phyloP scores from a whole-genome alignment of 176 grass and related monocot species.

The Calamus simplicifolius region DNA sequence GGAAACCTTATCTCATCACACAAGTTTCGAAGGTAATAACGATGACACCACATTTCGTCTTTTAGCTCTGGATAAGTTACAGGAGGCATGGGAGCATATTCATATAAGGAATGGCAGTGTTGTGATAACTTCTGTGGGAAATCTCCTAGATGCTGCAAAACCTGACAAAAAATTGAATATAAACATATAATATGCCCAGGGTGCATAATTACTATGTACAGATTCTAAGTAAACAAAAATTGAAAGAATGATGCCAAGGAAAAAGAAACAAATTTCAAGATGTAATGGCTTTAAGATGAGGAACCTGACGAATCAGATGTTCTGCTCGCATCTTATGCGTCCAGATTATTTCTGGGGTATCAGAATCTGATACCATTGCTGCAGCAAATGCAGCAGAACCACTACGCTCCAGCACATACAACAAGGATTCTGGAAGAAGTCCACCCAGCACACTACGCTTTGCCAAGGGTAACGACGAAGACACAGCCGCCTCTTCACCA shows the following conservation, averaged over 20 bases:
- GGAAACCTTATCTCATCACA: conserved; percentile 99
- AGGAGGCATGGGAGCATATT: conserved; percentile 99
- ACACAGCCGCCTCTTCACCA: conserved; percentile 96
- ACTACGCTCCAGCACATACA: conserved; percentile 94
- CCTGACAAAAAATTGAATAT: conserved; percentile 43
- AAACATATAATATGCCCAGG: background rate
- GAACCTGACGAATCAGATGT: conserved; percentile 90
- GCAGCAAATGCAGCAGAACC: conserved; percentile 74
- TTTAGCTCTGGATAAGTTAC: conserved; percentile 92
- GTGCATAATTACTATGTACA: too few species aligned
- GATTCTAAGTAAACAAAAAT: background rate
- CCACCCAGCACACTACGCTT: conserved; percentile 93
- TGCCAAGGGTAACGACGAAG: conserved; percentile 84
- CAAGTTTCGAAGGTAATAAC: conserved; percentile 91
- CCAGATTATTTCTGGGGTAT: conserved; percentile 99
- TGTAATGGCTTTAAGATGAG: background rate
- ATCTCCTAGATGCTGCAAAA: conserved; percentile 95
- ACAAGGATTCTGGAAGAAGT: conserved; percentile 83
- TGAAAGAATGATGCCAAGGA: background rate
- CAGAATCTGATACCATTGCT: conserved; percentile 98
- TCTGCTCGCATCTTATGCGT: conserved; percentile 99
- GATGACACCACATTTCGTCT: conserved; percentile 99
- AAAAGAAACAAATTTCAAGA: background rate
- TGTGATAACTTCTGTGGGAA: conserved; percentile 96
- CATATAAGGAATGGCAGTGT: conserved; percentile 93